Evolutionary conservation across 2,329 filamentous ascomycete species (phyloP), one percentile per base, ranked within the genome.

Genomic region (Ceratocystis albifundus): DNA sequence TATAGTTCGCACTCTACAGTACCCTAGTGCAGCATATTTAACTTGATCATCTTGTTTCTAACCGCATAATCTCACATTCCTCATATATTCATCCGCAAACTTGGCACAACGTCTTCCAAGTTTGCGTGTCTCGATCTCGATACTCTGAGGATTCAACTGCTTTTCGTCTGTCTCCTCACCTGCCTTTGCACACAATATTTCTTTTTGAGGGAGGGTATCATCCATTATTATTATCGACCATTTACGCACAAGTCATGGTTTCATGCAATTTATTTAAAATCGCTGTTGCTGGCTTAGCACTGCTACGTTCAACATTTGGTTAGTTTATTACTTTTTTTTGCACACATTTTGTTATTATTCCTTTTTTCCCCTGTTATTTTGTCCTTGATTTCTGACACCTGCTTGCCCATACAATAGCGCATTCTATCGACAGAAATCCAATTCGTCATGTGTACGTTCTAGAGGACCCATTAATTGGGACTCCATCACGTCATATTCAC

Each of bases 401-500:
- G n/a, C 48, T 25, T 10, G 17, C 28, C 55, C 50, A 57, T 25
- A 61, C 68, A 57, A 69, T 74, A 84, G 88, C 86, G 70, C 83
- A 88, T 74, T 95, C 90, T 0, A 80, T 83, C 62, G 82, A 85
- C 69, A 84, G 93, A 71, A 89, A 89, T 72, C 90, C 91, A 41
- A 80, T 99, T 69, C 84, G 81, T 70, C 85, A 88, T 72, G 79
- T 96, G 62, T 86, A 86, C 12, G 79, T 85, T 61, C 77, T 96
- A 70, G 86, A 92, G 69, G 83, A 91, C 73, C 82, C 88, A 41
- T 81, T 84, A 68, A 88, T 99, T 70, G 84, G 90, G 72, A 90
- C 91, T 0, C 86, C 87, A 17, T 88, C 88, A 59, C 85, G 90
- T 74, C 85, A 88, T 68, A 84, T 96, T 61, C 87, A 94, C 73